Conservation (phyloP, 176 grass and related monocot species). For the Bolboschoenus planiculmis region DNA sequence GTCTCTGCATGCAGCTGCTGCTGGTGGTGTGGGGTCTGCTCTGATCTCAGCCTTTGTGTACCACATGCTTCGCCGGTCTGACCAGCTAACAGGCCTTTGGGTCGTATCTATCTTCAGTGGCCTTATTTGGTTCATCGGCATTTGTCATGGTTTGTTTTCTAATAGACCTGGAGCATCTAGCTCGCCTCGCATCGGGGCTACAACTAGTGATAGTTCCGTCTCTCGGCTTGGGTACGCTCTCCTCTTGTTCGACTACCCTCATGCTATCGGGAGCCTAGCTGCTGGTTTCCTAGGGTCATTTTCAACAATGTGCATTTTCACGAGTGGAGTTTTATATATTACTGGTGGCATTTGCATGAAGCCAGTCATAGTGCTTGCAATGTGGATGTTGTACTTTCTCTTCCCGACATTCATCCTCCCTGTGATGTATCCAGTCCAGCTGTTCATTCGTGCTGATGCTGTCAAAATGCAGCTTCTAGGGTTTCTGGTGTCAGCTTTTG, state of each 20-base stretch:
- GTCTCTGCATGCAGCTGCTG: conserved; percentile 51
- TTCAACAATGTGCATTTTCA: conserved; percentile 90
- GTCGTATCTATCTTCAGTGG: conserved; percentile 95
- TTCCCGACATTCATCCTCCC: conserved; percentile 69
- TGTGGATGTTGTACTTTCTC: conserved; percentile 86
- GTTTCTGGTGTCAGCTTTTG: conserved; percentile 68
- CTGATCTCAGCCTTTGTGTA: conserved; percentile 84
- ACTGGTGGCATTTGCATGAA: conserved; percentile 82
- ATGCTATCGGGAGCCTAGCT: conserved; percentile 69
- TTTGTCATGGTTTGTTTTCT: conserved; percentile 83
- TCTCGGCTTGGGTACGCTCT: conserved; percentile 51
- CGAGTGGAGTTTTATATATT: conserved; percentile 52
- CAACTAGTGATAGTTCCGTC: conserved; percentile 24
- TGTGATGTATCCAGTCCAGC: conserved; percentile 57
- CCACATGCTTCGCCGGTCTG: conserved; percentile 86
- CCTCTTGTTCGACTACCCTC: conserved; percentile 47
- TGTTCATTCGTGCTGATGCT: conserved; percentile 64
- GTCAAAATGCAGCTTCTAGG: conserved; percentile 87
- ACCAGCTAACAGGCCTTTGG: conserved; percentile 87
- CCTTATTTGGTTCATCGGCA: conserved; percentile 69
- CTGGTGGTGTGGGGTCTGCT: conserved; percentile 68
- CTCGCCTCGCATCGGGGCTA: conserved; percentile 36
- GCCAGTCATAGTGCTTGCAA: conserved; percentile 45
- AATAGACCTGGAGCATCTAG: conserved; percentile 47
- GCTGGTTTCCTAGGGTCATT: conserved; percentile 72